Percentiles rank a stretch among this genome's conserved stretches.
These are phyloP conservation scores for Diospyros kaki DNA, from an alignment of 148 eudicot genomes.

Conservation along the genomic window DNA sequence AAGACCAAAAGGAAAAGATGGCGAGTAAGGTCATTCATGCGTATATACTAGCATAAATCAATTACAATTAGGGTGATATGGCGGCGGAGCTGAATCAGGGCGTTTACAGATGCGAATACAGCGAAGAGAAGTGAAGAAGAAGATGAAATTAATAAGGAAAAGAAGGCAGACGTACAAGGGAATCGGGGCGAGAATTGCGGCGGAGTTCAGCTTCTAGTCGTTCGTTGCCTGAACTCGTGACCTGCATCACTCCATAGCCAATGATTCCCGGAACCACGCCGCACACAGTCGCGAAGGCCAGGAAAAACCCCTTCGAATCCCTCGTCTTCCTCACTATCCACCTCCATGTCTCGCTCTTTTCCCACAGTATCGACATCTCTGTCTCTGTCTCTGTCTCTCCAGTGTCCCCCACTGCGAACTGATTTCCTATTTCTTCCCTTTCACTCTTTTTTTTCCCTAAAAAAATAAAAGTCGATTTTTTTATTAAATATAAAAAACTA, in stretches of 20 bases:
- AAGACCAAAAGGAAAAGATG: not conserved
- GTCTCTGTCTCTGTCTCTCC: not conserved
- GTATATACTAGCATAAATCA: too few relatives aligned
- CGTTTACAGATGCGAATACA: too few relatives aligned
- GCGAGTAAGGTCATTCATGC: too few relatives aligned
- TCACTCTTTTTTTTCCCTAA: too few relatives aligned
- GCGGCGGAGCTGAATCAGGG: too few relatives aligned
- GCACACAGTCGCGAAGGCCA: constrained; percentile 73
- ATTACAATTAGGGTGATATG: too few relatives aligned
- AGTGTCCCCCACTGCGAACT: too few relatives aligned
- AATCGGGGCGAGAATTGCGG: constrained; percentile 61
- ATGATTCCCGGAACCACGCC: constrained; percentile 79
- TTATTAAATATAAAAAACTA: too few relatives aligned
- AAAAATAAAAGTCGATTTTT: too few relatives aligned
- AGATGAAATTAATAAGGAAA: not conserved
- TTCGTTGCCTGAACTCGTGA: constrained; percentile 51
- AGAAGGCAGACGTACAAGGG: constrained; percentile 31
- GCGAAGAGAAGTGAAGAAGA: not conserved
- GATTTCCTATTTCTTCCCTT: too few relatives aligned
- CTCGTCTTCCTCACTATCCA: constrained; percentile 59
- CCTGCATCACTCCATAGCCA: constrained; percentile 79
- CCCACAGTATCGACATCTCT: constrained; percentile 48
- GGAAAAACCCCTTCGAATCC: constrained; percentile 87
- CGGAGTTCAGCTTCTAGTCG: constrained; percentile 84
- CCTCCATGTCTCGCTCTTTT: constrained; percentile 67